Conservation (phyloP, 225 moss, liverwort and hornwort genomes). For the Lunularia cruciata region DNA sequence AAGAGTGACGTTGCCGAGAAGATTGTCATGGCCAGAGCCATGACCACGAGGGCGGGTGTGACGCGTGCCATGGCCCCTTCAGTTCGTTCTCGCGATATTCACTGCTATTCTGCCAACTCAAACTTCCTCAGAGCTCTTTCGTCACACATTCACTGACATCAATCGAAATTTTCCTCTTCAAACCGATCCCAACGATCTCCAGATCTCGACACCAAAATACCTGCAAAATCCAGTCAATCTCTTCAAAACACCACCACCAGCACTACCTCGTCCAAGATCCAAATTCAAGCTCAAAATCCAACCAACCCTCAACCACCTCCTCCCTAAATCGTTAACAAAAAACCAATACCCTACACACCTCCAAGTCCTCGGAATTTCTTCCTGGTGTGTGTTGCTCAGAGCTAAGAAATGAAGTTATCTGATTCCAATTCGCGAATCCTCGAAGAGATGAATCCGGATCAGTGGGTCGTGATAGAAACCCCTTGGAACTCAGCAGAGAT, state of each 20-base stretch:
- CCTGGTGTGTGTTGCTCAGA: neutral
- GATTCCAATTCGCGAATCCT: neutral
- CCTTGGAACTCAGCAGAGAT: neutral
- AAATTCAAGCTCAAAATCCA: neutral
- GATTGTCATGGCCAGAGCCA: constrained; percentile 28
- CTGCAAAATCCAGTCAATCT: neutral
- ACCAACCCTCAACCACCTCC: neutral
- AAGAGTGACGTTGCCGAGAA: constrained; percentile 11
- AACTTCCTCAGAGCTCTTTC: constrained; percentile 4
- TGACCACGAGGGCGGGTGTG: constrained; percentile 5
- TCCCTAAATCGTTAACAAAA: neutral
- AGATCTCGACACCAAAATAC: constrained; percentile 1
- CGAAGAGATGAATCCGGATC: neutral
- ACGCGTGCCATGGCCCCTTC: constrained; percentile 26
- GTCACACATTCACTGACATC: constrained; percentile 4
- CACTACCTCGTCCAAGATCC: neutral
- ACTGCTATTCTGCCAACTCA: neutral
- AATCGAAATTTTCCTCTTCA: neutral
- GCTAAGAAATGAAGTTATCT: neutral
- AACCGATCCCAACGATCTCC: neutral
- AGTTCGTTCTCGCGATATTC: neutral
- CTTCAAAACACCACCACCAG: neutral
- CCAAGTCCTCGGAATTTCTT: constrained; percentile 12
- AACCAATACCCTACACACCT: neutral
- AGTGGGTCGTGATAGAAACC: neutral